Conservation (phyloP, 2,329 filamentous ascomycete genomes). For the Aspergillus viridinutans region DNA sequence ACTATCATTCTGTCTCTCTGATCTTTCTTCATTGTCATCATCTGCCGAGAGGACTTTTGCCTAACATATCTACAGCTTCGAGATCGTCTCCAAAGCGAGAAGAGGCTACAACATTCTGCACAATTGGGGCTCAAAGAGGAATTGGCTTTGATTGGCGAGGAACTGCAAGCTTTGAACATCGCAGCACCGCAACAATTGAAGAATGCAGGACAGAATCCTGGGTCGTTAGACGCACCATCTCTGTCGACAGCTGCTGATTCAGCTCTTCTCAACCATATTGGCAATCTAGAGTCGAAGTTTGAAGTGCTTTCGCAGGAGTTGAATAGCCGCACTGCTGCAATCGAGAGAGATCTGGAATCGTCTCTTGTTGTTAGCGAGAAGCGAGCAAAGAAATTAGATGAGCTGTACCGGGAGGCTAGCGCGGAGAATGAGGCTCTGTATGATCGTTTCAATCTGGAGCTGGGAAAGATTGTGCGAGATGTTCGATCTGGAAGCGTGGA, state of each 20-base stretch:
- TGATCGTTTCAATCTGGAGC: conserved; percentile 85
- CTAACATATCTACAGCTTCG: conserved; percentile 47
- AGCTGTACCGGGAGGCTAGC: conserved; percentile 80
- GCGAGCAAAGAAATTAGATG: conserved; percentile 77
- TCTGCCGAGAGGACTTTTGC: background rate
- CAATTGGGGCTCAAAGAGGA: conserved; percentile 70
- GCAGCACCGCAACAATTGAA: conserved; percentile 30
- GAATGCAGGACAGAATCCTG: conserved; percentile 30
- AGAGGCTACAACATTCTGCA: conserved; percentile 65
- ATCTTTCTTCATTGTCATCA: background rate
- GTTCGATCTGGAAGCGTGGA: conserved; percentile 72
- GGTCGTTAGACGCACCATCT: conserved; percentile 12
- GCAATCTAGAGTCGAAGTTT: conserved; percentile 64
- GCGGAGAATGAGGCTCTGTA: conserved; percentile 93
- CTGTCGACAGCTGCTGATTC: conserved; percentile 15
- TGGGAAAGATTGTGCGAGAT: conserved; percentile 75
- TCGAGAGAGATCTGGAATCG: conserved; percentile 68
- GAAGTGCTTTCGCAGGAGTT: conserved; percentile 58
- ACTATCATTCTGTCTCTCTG: background rate
- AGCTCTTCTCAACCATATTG: conserved; percentile 50
- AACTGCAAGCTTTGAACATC: conserved; percentile 56
- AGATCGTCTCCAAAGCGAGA: conserved; percentile 79
- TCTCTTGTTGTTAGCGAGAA: conserved; percentile 70
- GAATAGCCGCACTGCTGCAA: conserved; percentile 55
- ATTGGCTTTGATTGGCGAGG: conserved; percentile 72